Conservation (phyloP, 2,329 filamentous ascomycete species). For the Penicillium occitanis region DNA sequence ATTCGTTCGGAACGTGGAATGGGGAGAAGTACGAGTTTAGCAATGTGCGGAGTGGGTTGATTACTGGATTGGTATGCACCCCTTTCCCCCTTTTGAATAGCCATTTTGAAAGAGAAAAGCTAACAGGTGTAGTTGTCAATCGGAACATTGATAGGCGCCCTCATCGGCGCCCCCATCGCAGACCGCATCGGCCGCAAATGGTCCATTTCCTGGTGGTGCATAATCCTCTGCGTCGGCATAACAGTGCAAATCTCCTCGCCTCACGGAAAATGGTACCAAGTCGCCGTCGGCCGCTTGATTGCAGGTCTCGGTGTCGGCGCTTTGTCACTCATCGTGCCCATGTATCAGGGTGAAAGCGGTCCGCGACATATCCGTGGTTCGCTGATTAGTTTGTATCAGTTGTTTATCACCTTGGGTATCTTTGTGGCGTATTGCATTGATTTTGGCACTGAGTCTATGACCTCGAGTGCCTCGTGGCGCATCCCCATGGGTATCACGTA, state of each 20-base stretch:
- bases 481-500: conserved; percentile 58
- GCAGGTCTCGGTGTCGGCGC: conserved; percentile 47
- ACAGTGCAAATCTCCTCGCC: conserved; percentile 46
- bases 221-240: conserved; percentile 41
- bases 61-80: conserved; percentile 41
- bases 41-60: conserved; percentile 44
- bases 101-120: background rate
- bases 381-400: conserved; percentile 45
- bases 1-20: conserved; percentile 37
- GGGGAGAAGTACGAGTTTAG: conserved; percentile 36
- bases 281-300: conserved; percentile 45
- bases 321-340: conserved; percentile 44
- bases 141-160: conserved; percentile 46
- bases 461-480: conserved; percentile 47
- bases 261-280: conserved; percentile 40
- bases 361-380: conserved; percentile 48
- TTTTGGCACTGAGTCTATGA: conserved; percentile 40
- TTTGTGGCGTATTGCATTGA: conserved; percentile 51
- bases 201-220: conserved; percentile 43
- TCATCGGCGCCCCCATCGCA: conserved; percentile 42
- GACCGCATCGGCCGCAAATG: conserved; percentile 45
- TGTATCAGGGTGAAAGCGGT: conserved; percentile 48
- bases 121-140: conserved; percentile 39
- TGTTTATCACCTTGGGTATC: conserved; percentile 50
- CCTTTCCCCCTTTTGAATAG: too few species aligned